Conservation (phyloP, 257 asterid species). For the Plantago elongata region DNA sequence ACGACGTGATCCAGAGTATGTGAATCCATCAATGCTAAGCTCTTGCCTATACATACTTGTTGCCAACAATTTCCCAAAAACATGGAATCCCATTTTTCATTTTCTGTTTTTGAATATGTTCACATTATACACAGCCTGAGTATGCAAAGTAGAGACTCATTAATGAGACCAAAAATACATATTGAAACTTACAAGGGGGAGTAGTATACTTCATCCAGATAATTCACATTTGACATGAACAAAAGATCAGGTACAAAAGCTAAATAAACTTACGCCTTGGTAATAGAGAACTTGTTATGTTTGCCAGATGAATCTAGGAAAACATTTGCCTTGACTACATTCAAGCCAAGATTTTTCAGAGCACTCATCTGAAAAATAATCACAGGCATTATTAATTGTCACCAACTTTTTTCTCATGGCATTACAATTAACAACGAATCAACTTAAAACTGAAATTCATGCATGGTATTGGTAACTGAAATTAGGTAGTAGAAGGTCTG, state of each 20-base stretch:
- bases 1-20: no score
- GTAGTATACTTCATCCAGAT: not conserved
- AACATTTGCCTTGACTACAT: conserved; percentile 88
- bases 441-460: not conserved
- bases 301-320: conserved; percentile 93
- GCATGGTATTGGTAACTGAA: not conserved
- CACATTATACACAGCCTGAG: not conserved
- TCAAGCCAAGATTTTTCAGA: conserved; percentile 76
- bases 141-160: not conserved
- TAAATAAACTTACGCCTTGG: conserved; percentile 61
- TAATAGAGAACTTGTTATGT: conserved; percentile 85
- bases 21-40: no score
- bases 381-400: conserved; percentile 17
- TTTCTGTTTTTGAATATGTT: no score
- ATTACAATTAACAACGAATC: conserved; percentile 6
- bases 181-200: not conserved
- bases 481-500: not conserved
- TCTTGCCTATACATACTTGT: no score
- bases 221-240: not conserved
- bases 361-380: conserved; percentile 72
- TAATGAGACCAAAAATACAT: not conserved
- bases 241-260: conserved; percentile 5
- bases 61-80: no score
- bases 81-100: no score
- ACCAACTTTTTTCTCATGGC: conserved; percentile 6